Conservation (phyloP, 2,329 filamentous ascomycete species). For the Fusarium mundagurra region DNA sequence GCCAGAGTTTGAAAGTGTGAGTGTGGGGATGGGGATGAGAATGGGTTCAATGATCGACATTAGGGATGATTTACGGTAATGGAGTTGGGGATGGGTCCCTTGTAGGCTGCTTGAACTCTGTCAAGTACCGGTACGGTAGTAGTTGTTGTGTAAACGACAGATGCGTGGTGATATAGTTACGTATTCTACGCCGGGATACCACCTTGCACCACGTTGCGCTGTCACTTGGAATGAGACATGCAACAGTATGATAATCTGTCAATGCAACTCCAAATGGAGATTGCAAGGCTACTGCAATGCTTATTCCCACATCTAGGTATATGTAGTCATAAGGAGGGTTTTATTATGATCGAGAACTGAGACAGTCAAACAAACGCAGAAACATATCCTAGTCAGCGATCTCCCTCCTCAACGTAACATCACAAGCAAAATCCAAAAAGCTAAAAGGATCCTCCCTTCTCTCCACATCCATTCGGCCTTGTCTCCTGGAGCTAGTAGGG, state of each 20-base stretch:
- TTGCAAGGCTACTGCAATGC: not conserved
- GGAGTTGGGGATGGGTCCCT: constrained; percentile 3
- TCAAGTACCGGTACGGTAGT: constrained; percentile 9
- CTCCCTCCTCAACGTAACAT: not conserved
- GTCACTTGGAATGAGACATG: constrained; percentile 14
- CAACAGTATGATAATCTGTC: constrained; percentile 12
- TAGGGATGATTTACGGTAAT: constrained; percentile 18
- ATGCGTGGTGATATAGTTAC: not conserved
- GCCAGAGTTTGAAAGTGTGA: not conserved
- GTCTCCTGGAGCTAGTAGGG: constrained; percentile 23
- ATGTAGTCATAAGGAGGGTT: not conserved
- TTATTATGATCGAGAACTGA: not conserved
- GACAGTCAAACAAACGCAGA: not conserved
- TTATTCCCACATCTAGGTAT: not conserved
- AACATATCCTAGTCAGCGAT: constrained; percentile 2
- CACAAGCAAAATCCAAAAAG: not conserved
- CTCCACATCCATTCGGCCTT: constrained; percentile 8
- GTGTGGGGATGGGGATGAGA: not conserved
- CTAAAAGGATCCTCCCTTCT: not conserved
- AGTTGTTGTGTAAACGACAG: constrained; percentile 12
- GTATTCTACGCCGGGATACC: not conserved
- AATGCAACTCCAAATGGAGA: constrained; percentile 1
- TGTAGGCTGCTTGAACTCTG: not conserved
- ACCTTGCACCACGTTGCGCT: constrained; percentile 1
- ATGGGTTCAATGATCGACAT: constrained; percentile 19